Base-by-base conservation (phyloP, 108 stramenopile species). In the Asterionellopsis glacialis region DNA sequence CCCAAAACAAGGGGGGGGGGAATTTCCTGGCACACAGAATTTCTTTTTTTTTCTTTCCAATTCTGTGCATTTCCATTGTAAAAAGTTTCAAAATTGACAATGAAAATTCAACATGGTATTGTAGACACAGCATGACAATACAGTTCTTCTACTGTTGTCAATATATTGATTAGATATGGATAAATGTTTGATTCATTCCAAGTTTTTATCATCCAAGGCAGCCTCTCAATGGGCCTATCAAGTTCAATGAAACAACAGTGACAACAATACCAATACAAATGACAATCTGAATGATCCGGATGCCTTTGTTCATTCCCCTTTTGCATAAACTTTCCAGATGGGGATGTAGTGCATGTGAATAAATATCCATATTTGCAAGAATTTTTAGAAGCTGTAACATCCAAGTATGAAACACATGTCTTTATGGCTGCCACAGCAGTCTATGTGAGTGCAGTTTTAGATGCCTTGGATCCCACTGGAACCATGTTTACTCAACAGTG, bases 141-240 rank as follows among this genome's bases (percentile, higher is more conserved):
- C n/a, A n/a, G n/a, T n/a, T n/a, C n/a, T n/a, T n/a, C n/a, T n/a
- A n/a, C n/a, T n/a, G n/a, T n/a, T n/a, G n/a, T n/a, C n/a, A n/a
- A n/a, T n/a, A n/a, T n/a, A n/a, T n/a, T n/a, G n/a, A n/a, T 77
- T 99, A 21, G 98, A 99, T 65, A 90, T 98, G 83, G 98, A 99
- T 65, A 97, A 99, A 74, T 98, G 97, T 44, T 74, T 99, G 45
- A 94, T 99, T 56, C 98, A 99, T 71, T 94, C 95, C 44, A 94
- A 97, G 69, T 94, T 96, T 68, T 59, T 83, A 47, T 71, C 84
- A 58, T 70, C 73, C 19, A 51, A 68, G 11, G 67, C 70, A 45
- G 80, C 62, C 23, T n/a, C 47, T 25, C 38, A 43, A 40, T 72
- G 66, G 21, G 73, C 77, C 14, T 66, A 83, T 45, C 78, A 76